Base-by-base conservation (phyloP, 768 basidiomycete genomes). In the Suillus fuscotomentosus region DNA sequence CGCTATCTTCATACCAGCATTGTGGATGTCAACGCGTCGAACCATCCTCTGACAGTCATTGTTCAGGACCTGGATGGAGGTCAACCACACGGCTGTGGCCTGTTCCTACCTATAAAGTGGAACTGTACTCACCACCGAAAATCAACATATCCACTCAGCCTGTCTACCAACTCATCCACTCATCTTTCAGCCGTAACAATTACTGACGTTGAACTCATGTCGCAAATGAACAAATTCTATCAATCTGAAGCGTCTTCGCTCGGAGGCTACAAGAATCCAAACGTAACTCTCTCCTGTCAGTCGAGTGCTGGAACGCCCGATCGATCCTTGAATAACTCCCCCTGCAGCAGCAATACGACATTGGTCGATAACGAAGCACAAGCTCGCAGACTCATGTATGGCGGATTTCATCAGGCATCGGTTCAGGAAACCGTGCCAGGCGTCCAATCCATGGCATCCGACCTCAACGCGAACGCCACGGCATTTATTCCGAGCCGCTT, bases 271-370 rank as follows among this genome's bases (percentile, higher is more conserved):
- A 22, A 60, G 51, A n/a, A 10, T 36, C 50, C 20, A 20, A 53
- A 39, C 3, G 2, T 20, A n/a, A 5, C 56, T 45, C 20, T 11
- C 55, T 38, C 24, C 11, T 6, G 38, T 24, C 54, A 47, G 38
- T 31, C 45, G 48, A 11, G 36, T 13, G 31, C 42, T 5, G 38
- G 43, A 6, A 38, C n/a, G 6, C 63, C 31, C 50, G 34, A 47
- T n/a, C 63, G 11, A 41, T 7, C 54, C 22, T 39, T 38, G 17
- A 27, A 38, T 7, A 41, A 41, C 36, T 65, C 60, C 20, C 64
- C 60, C 6, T 62, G 64, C 55, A 65, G 55, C 48, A 62, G 60
- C 47, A 65, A 36, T 7, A 48, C 54, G 8, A 67, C 64, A 27
- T 42, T 67, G 27, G 14, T 65, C n/a, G 66, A 65, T 17, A 31